Evolutionary conservation across 2,329 filamentous ascomycete genomes (phyloP), one percentile per base, ranked within the genome.

Genomic region (Tolypocladium tundrense): DNA sequence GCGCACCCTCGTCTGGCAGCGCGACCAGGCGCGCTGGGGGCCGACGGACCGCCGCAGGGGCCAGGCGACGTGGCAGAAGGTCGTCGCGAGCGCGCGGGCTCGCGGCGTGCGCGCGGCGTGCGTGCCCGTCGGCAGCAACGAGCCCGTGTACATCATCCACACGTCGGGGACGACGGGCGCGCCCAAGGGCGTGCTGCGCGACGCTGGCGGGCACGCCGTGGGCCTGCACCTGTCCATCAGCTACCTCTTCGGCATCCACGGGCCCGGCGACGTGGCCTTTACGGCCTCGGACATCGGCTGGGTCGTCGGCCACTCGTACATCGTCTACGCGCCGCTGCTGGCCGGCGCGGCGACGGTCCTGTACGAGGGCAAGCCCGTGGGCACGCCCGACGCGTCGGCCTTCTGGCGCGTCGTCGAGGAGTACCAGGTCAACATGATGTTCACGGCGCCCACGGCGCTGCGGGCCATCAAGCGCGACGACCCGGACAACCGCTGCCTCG

Each of bases 341-440:
- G 84, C 88, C 0, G 92, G 92, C 6, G 91, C 92, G 2, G 87
- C 91, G 1, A 96, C 91, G 0, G 83, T 97, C 1, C 77, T 97
- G 0, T 97, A 91, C 70, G 92, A 97, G 73, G 93, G 92, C n/a
- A 97, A 97, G 64, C 92, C 92, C 0, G 79, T 96, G 14, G 91
- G 91, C 5, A 96, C 91, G 0, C 92, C 92, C 0, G 86, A 96
- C 65, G 88, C 91, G 0, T 88, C 90, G 7, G 88, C 88, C 0
- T 94, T 97, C 69, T 97, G 92, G 92, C 80, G 91, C 2, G 84
- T 96, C 21, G 73, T 95, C 4, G 87, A 91, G 63, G 88, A 95
- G 65, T 88, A 97, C 76, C 87, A 87, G 66, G 91, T 95, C 57
- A 95, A 90, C 60, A 82, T 84, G 7, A 78, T 96, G 65, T 96